These are phyloP conservation scores for Boletus smithii DNA, from an alignment of 1,284 basidiomycete genomes.

Conservation along the genomic window DNA sequence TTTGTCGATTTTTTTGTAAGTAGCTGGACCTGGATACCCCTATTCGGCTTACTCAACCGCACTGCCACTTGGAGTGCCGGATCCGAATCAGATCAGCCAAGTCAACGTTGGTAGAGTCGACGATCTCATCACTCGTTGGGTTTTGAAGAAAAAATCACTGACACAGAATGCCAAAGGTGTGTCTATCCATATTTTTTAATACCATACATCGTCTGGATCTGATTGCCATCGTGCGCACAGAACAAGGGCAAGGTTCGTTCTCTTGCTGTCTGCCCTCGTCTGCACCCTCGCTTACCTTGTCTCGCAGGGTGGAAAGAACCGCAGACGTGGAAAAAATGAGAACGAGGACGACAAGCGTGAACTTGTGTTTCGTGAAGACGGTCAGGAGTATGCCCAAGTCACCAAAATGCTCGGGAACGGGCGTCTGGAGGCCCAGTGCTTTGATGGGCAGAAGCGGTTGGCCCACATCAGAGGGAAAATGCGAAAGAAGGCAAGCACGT, in stretches of 20 bases:
- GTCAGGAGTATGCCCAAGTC: slow-evolving; percentile 99
- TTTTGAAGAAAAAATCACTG: neutral
- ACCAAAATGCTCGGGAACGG: slow-evolving; percentile 99
- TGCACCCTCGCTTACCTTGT: slow-evolving; percentile 8
- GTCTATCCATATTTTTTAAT: neutral
- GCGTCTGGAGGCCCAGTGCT: slow-evolving; percentile 94
- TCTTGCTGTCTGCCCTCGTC: neutral
- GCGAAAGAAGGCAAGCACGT: slow-evolving; percentile 87
- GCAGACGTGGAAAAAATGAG: slow-evolving; percentile 99
- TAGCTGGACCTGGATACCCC: too few species aligned
- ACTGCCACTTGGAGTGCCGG: slow-evolving; percentile 14
- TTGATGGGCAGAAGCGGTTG: slow-evolving; percentile 97
- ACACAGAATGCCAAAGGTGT: slow-evolving; percentile 27
- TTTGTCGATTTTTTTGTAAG: too few species aligned
- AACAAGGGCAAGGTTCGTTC: slow-evolving; percentile 76
- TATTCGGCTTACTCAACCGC: slow-evolving; percentile 8
- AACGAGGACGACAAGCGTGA: slow-evolving; percentile 98
- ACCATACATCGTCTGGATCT: neutral
- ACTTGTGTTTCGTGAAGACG: slow-evolving; percentile 97
- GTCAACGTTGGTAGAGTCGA: neutral
- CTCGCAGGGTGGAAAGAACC: slow-evolving; percentile 94
- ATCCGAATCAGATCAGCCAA: slow-evolving; percentile 3
- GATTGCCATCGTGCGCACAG: slow-evolving; percentile 37
- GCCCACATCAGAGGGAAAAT: slow-evolving; percentile 99
- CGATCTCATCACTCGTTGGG: slow-evolving; percentile 2